Evolutionary conservation across 2,329 filamentous ascomycete genomes (phyloP).

Genomic region (Aspergillus udagawae): DNA sequence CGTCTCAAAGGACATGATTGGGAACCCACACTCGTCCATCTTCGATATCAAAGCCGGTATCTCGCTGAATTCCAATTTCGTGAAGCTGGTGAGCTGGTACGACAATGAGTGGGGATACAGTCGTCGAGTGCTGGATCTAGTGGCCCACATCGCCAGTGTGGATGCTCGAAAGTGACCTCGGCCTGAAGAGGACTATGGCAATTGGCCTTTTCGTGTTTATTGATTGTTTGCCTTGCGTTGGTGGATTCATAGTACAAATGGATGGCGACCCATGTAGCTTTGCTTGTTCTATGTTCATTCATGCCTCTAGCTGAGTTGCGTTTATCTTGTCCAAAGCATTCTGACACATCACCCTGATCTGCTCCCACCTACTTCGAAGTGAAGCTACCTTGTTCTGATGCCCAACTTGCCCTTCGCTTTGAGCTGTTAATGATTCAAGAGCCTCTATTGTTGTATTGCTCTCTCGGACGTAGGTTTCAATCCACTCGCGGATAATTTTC

Average conservation of each 20-base stretch:
- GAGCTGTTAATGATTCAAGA: slow-evolving; percentile 1
- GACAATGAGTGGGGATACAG: too few species aligned
- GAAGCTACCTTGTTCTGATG: slow-evolving; percentile 13
- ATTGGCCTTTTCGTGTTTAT: neutral
- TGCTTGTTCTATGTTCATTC: neutral
- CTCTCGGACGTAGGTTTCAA: slow-evolving; percentile 25
- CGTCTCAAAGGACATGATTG: too few species aligned
- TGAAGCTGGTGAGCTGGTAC: too few species aligned
- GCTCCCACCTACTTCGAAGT: slow-evolving; percentile 28
- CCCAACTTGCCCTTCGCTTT: slow-evolving; percentile 1
- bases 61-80: too few species aligned
- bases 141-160: neutral
- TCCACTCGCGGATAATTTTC: slow-evolving; percentile 22
- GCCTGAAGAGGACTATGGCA: neutral
- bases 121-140: too few species aligned
- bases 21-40: too few species aligned
- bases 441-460: slow-evolving; percentile 14
- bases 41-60: too few species aligned
- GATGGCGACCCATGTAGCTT: neutral
- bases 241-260: neutral
- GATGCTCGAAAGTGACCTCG: neutral
- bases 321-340: slow-evolving; percentile 7
- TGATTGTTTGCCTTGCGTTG: neutral
- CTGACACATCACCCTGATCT: slow-evolving; percentile 27
- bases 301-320: neutral